Evolutionary conservation across 2,329 filamentous ascomycete genomes (phyloP).

Genomic region (Alternaria hordeiaustralica): DNA sequence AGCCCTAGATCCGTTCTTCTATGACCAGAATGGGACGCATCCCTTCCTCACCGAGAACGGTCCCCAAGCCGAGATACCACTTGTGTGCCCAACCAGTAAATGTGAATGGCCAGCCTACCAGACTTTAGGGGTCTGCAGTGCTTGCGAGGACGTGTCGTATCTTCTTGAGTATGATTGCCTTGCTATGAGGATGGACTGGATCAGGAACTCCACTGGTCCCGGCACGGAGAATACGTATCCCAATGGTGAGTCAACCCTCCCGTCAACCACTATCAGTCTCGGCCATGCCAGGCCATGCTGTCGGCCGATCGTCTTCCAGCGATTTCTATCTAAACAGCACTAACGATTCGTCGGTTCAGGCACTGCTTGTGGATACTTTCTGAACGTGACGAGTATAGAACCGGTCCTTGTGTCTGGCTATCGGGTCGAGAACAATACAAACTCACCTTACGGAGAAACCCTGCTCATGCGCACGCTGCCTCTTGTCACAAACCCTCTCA

Average conservation of each 20-base stretch:
- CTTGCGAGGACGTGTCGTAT: slow-evolving; percentile 24
- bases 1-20: slow-evolving; percentile 19
- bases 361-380: slow-evolving; percentile 32
- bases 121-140: slow-evolving; percentile 32
- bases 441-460: slow-evolving; percentile 9
- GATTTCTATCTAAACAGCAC: no score
- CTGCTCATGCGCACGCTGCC: slow-evolving; percentile 25
- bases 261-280: background rate
- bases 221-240: slow-evolving; percentile 3
- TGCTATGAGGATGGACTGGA: slow-evolving; percentile 23
- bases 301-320: no score
- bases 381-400: slow-evolving; percentile 23
- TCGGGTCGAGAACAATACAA: background rate
- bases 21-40: slow-evolving; percentile 24
- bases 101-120: slow-evolving; percentile 32
- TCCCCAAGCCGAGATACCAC: slow-evolving; percentile 30
- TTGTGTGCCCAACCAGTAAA: slow-evolving; percentile 31
- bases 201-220: slow-evolving; percentile 5
- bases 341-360: no score
- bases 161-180: slow-evolving; percentile 25
- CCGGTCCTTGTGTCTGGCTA: slow-evolving; percentile 31
- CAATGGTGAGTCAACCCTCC: background rate
- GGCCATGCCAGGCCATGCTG: no score
- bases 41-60: slow-evolving; percentile 17
- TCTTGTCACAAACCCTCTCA: slow-evolving; percentile 9